Percentiles rank a stretch among this genome's conserved stretches.
Evolutionary conservation across 2,329 filamentous ascomycete species (phyloP).

Genomic region (Talaromyces sp.): DNA sequence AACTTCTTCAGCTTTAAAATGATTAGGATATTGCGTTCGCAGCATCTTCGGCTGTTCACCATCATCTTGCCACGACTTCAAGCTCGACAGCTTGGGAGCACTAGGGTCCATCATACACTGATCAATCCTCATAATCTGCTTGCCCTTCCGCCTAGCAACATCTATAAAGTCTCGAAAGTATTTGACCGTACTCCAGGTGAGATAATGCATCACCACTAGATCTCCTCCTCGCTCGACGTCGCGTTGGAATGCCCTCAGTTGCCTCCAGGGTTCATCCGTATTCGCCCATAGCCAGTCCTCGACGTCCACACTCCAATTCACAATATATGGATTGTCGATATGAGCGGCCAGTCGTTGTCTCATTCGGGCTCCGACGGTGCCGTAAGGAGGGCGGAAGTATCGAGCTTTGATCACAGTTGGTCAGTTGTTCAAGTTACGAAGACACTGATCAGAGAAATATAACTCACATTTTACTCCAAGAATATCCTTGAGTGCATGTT

Average conservation of each 20-base stretch:
- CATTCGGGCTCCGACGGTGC: slow-evolving; percentile 64
- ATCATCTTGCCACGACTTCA: not conserved
- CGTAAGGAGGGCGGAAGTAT: slow-evolving; percentile 69
- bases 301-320: slow-evolving; percentile 68
- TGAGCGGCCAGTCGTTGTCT: slow-evolving; percentile 57
- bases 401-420: slow-evolving; percentile 27
- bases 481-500: slow-evolving; percentile 29
- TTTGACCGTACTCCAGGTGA: slow-evolving; percentile 61
- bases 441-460: slow-evolving; percentile 20
- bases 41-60: not conserved
- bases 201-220: slow-evolving; percentile 67
- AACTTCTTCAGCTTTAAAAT: not conserved
- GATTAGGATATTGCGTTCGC: not conserved
- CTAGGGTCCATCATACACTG: slow-evolving; percentile 63
- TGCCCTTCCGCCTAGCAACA: slow-evolving; percentile 61
- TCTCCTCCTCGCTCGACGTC: slow-evolving; percentile 61
- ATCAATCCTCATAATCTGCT: slow-evolving; percentile 64
- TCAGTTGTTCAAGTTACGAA: slow-evolving; percentile 44
- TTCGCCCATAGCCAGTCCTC: slow-evolving; percentile 69
- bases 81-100: slow-evolving; percentile 38
- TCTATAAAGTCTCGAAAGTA: slow-evolving; percentile 64
- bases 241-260: slow-evolving; percentile 62
- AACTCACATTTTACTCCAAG: slow-evolving; percentile 35
- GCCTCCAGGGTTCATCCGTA: slow-evolving; percentile 60
- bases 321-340: slow-evolving; percentile 54